A percentile compares a stretch with the other conserved stretches of the same genome.
These are phyloP conservation scores for Myxozyma melibiosi DNA, from an alignment of 805 yeast species.

Conservation along the genomic window DNA sequence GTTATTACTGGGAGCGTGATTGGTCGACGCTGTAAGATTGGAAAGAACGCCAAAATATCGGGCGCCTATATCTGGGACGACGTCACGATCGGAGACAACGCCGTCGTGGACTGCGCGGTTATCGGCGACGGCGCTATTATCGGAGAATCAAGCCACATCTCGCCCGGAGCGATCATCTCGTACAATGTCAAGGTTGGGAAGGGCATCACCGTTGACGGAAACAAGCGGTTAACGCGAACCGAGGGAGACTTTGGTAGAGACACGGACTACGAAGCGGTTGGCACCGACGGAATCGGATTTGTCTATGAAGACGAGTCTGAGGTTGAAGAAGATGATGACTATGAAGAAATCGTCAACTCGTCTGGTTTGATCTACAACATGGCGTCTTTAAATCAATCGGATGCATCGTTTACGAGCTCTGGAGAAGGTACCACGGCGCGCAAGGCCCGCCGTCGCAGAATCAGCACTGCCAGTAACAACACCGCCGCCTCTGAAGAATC, in stretches of 20 bases:
- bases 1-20: conserved; percentile 68
- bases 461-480: conserved; percentile 30
- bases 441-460: conserved; percentile 22
- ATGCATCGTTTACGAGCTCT: conserved; percentile 21
- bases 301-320: conserved; percentile 48
- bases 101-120: conserved; percentile 61
- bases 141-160: conserved; percentile 54
- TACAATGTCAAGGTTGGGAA: conserved; percentile 55
- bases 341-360: conserved; percentile 35
- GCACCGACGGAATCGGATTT: conserved; percentile 46
- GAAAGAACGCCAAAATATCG: conserved; percentile 67
- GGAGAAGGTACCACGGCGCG: conserved; percentile 2
- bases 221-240: conserved; percentile 25
- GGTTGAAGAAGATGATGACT: conserved; percentile 50
- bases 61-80: conserved; percentile 90
- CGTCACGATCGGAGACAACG: conserved; percentile 67
- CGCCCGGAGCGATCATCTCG: conserved; percentile 79
- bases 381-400: conserved; percentile 27
- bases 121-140: conserved; percentile 67
- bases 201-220: conserved; percentile 22
- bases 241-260: conserved; percentile 28
- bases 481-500: conserved; percentile 31
- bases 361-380: conserved; percentile 33
- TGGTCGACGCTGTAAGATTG: conserved; percentile 85
- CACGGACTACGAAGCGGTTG: conserved; percentile 40